Evolutionary conservation across 2,329 filamentous ascomycete genomes (phyloP), one percentile per base, ranked within the genome.

Genomic region (Arachnomyces sp.): DNA sequence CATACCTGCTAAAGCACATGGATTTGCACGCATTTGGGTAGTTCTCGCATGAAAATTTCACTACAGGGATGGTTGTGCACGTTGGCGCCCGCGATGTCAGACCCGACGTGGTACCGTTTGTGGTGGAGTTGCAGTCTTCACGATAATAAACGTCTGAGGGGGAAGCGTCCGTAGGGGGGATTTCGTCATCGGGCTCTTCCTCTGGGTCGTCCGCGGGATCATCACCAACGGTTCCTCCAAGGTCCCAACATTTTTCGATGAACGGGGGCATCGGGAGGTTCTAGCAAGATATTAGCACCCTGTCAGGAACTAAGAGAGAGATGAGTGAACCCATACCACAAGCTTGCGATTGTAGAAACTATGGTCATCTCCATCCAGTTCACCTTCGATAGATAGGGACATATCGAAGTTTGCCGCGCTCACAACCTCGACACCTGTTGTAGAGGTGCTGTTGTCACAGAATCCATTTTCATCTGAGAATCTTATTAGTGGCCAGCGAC

Each of bases 381-480:
- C 16, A 12, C 29, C 35, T 30, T 39, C 29, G 30, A 43, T 25
- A 5, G 14, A 8, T 8, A 38, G 18, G 6, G 30, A 9, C 17
- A 51, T 30, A 29, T 36, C 45, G 18, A 47, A 33, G 18, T 43
- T 40, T 12, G 38, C 44, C 15, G 44, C 36, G 31, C 34, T 47
- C 2, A 28, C 34, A 6, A 45, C 17, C 31, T 47, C 36, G 6
- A 49, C 38, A 11, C 48, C 48, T 25, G 21, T 25, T 5, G 21
- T 25, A 7, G 48, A 41, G 5, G 44, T 25, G 9, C 37, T 31
- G 11, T 44, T 14, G 15, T 37, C 36, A 38, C 50, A 52, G 28
- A 46, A 47, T 14, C 50, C 50, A 15, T 44, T 38, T 13, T 40
- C 28, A 31, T 49, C 46, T 46, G 18, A 11, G 14, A 9, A 9